Base-by-base conservation (phyloP, 2,329 filamentous ascomycete species). In the Periconia macrospinosa region DNA sequence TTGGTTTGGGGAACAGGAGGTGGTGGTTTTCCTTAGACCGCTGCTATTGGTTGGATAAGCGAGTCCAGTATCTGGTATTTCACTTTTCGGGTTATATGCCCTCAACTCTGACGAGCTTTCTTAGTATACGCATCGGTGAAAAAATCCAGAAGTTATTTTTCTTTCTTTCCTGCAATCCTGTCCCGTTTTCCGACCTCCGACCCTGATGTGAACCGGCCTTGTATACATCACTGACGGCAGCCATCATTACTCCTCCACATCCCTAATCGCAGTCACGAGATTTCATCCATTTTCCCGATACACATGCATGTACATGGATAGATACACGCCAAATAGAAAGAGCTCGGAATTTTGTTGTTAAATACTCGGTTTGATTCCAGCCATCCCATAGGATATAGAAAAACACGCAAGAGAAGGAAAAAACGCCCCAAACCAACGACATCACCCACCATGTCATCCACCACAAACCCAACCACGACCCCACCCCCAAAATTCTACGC, bases 401-500 rank as follows among this genome's bases (percentile, higher is more conserved):
- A 37, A 3, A 7, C 17, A n/a, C 5, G 13, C n/a, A n/a, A 23
- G 2, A 11, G 5, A 43, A 43, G 41, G 41, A 8, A 6, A 8
- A 19, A 43, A 30, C 3, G n/a, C 15, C 18, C 43, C 8, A 11
- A 7, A 17, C 18, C 43, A 23, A 45, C 43, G 7, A 20, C 30
- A 7, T 8, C 30, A 37, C n/a, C 33, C 19, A 18, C 35, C 10
- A 30, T 27, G 23, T 27, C 23, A 27, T 27, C 23, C 9, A 35
- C 27, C 17, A 47, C 40, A 33, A 30, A 17, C 8, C 19, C 30
- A 17, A 10, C 18, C 11, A 18, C 13, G 23, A 14, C 6, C 8
- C 23, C 49, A 46, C 8, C 13, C 15, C 17, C 30, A 9, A 68
- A 59, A 14, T 58, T 91, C 59, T 86, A 90, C 75, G 90, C 90